These are phyloP conservation scores for Cladophialophora bantiana DNA, from an alignment of 2,329 filamentous ascomycete genomes.

Conservation along the genomic window DNA sequence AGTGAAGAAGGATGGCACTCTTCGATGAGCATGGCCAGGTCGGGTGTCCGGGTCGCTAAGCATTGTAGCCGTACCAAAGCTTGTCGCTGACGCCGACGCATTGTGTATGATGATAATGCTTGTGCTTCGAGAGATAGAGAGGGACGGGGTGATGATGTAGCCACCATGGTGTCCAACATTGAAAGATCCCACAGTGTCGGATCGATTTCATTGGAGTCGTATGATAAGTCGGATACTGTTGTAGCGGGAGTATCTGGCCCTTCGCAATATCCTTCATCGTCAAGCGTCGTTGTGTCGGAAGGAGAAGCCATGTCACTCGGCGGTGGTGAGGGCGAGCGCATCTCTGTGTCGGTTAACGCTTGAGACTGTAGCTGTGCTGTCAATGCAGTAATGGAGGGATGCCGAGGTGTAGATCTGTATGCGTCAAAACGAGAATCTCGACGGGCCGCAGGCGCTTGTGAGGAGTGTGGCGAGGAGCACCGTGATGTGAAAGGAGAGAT, in stretches of 20 bases:
- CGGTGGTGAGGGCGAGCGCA: constrained; percentile 29
- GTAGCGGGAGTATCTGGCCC: constrained; percentile 38
- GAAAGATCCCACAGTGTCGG: constrained; percentile 40
- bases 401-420: constrained; percentile 33
- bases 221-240: constrained; percentile 33
- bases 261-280: constrained; percentile 40
- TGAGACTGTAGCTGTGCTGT: constrained; percentile 39
- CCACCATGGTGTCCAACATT: constrained; percentile 37
- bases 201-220: constrained; percentile 35
- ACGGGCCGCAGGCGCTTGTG: constrained; percentile 20
- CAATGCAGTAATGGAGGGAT: constrained; percentile 38
- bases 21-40: constrained; percentile 42
- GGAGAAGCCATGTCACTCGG: constrained; percentile 28
- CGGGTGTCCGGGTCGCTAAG: constrained; percentile 37
- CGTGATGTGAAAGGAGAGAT: constrained; percentile 40
- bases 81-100: constrained; percentile 39
- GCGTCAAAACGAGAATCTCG: constrained; percentile 39
- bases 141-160: constrained; percentile 39
- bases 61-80: constrained; percentile 41
- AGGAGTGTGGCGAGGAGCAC: constrained; percentile 35
- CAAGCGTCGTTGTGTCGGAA: constrained; percentile 24
- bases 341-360: constrained; percentile 35
- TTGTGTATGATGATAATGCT: constrained; percentile 37
- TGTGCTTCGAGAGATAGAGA: constrained; percentile 41
- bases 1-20: constrained; percentile 42